Evolutionary conservation across 345 rosid species (phyloP), one percentile per base, ranked within the genome.

Genomic region (Boechera divaricarpa): DNA sequence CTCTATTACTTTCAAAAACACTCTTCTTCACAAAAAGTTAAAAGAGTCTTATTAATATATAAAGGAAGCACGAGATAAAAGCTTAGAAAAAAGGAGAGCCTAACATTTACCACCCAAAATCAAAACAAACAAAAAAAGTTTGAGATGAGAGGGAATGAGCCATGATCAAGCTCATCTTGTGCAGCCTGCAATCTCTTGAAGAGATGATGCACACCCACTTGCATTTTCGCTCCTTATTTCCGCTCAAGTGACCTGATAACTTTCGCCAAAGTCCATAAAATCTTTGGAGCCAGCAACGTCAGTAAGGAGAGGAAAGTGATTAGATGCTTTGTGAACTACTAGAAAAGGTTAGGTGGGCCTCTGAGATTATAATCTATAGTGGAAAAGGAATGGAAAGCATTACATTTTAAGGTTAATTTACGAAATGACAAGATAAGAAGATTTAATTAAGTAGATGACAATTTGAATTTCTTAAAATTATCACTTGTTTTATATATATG

Each of bases 161-260:
- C 89, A 70, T 85, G 97, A 24, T 85, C 98, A 21, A 87, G 85
- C 75, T 88, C 98, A 12, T 89, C 98, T 42, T 92, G 98, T 44
- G 98, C 98, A 55, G 98, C 98, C 28, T 94, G 98, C 89, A 94
- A 94, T 84, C 87, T 90, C 54, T 58, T 90, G 72, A 92, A 91
- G 81, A 75, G 97, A 78, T 77, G 93, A 79, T 94, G 98, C 87
- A 79, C 67, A 0, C 87, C 97, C 4, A 82, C 63, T 63, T 94
- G 98, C 79, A 86, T 94, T 70, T 94, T 94, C 13, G 97, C 98
- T 3, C 97, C 98, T 0, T 87, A 90, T 76, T 92, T 94, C 68
- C 87, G 88, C 1, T 87, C 94, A 6, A 87, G 88, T 8, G 97
- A 94, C 76, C 88, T 85, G 0, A 78, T 84, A 52, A 90, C 87